A percentile compares a stretch with the other conserved stretches of the same genome.
Evolutionary conservation across 2,329 filamentous ascomycete species (phyloP).

Genomic region (Paraphoma chrysanthemicola): DNA sequence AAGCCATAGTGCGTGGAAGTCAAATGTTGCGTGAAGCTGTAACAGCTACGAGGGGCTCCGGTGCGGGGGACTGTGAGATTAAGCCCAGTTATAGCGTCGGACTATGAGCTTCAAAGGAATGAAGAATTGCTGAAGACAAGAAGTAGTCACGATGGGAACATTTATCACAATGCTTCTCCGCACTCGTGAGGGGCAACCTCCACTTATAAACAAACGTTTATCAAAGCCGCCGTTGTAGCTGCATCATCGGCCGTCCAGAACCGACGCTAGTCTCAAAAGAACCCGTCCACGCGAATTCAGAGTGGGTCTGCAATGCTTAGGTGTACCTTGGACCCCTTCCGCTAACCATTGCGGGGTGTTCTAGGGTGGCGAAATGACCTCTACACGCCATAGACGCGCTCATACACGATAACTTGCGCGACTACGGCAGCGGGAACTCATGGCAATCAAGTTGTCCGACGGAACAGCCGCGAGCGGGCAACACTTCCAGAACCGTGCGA

Average conservation of each 20-base stretch:
- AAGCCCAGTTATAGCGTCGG: no score
- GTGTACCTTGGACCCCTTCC: slow-evolving; percentile 4
- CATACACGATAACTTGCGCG: no score
- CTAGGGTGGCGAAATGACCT: slow-evolving; percentile 5
- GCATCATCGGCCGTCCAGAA: slow-evolving; percentile 13
- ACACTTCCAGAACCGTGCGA: no score
- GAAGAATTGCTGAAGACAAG: no score
- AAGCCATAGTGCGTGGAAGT: slow-evolving; percentile 47
- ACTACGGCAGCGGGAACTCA: no score
- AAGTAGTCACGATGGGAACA: not conserved
- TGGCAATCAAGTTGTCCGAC: no score
- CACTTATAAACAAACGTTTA: slow-evolving; percentile 18
- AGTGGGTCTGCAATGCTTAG: slow-evolving; percentile 5
- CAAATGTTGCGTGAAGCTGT: no score
- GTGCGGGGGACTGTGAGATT: no score
- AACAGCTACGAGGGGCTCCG: slow-evolving; percentile 1
- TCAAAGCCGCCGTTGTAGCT: slow-evolving; percentile 15
- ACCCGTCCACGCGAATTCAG: slow-evolving; percentile 21
- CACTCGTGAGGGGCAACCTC: not conserved
- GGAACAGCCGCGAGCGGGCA: no score
- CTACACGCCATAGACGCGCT: slow-evolving; percentile 25
- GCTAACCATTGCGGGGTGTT: slow-evolving; percentile 8
- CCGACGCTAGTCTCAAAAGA: slow-evolving; percentile 27
- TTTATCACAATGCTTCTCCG: not conserved
- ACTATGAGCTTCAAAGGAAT: not conserved